phyloP scores from a whole-genome alignment of 2,329 filamentous ascomycete genomes.

The Epichloe baconii region DNA sequence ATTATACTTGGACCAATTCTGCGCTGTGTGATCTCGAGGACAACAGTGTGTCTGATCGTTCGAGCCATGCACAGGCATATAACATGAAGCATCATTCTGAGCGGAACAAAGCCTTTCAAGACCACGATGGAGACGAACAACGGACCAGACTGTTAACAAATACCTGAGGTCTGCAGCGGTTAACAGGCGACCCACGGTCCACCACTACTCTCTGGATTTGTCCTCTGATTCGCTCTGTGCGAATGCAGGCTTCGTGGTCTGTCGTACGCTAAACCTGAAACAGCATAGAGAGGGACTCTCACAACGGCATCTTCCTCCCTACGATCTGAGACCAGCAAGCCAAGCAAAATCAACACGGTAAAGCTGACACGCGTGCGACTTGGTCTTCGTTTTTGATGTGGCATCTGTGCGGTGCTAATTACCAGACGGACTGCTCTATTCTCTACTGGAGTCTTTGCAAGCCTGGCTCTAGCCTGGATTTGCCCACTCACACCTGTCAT shows the following conservation, averaged over 20 bases:
- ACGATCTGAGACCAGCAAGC: conserved; percentile 1
- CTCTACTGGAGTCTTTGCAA: background rate
- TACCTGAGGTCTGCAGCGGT: background rate
- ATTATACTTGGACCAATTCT: too few relatives aligned
- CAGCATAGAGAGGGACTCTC: background rate
- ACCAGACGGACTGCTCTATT: background rate
- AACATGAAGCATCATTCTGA: too few relatives aligned
- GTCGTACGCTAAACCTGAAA: background rate
- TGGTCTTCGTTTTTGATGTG: background rate
- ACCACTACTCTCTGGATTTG: background rate
- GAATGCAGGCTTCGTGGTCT: background rate
- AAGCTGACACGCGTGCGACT: conserved; percentile 3
- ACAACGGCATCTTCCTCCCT: background rate
- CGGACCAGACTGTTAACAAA: background rate
- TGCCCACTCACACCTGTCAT: conserved; percentile 6
- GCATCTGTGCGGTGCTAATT: background rate
- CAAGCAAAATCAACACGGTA: background rate
- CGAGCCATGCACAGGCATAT: too few relatives aligned
- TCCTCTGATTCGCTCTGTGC: background rate
- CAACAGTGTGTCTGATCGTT: too few relatives aligned
- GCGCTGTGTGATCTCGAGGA: too few relatives aligned
- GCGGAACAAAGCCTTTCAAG: too few relatives aligned
- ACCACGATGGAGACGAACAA: background rate
- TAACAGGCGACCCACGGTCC: background rate
- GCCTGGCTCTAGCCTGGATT: conserved; percentile 2